A percentile compares a stretch with the other conserved stretches of the same genome.
Evolutionary conservation across 306 rosid species (phyloP).

Genomic region (Gastrolobium villosum): DNA sequence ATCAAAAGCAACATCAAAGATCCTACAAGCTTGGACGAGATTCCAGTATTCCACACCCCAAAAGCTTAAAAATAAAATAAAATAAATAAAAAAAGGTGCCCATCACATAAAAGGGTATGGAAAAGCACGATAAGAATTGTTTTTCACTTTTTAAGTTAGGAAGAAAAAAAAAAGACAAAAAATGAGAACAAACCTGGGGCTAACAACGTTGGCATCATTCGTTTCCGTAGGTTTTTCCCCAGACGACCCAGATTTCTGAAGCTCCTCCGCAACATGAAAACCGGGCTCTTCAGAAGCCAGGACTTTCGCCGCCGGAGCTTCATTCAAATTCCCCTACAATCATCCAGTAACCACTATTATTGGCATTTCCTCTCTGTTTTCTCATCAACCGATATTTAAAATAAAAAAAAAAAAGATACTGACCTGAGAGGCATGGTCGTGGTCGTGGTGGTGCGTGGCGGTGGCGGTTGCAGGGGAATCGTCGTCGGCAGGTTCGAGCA

Average conservation of each 20-base stretch:
- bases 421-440: slow-evolving; percentile 31
- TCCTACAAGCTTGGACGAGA: neutral
- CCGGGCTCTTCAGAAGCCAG: slow-evolving; percentile 62
- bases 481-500: slow-evolving; percentile 79
- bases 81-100: neutral
- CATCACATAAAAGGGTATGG: slow-evolving; percentile 20
- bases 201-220: slow-evolving; percentile 56
- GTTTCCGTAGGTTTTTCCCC: slow-evolving; percentile 64
- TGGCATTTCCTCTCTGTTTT: neutral
- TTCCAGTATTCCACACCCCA: neutral
- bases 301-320: slow-evolving; percentile 53
- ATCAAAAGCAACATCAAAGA: slow-evolving; percentile 15
- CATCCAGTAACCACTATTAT: neutral
- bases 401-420: neutral
- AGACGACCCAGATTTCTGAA: slow-evolving; percentile 56
- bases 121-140: neutral
- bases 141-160: too few relatives aligned
- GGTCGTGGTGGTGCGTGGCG: slow-evolving; percentile 36
- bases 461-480: slow-evolving; percentile 64
- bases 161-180: neutral
- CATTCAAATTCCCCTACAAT: slow-evolving; percentile 56
- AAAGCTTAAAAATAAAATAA: slow-evolving; percentile 17
- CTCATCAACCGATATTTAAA: slow-evolving; percentile 27
- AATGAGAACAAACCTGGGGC: slow-evolving; percentile 66
- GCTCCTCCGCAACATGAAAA: slow-evolving; percentile 55